Percentiles rank a stretch among this genome's conserved stretches.
phyloP scores from a whole-genome alignment of 768 basidiomycete species.

The Kwoniella shandongensis region DNA sequence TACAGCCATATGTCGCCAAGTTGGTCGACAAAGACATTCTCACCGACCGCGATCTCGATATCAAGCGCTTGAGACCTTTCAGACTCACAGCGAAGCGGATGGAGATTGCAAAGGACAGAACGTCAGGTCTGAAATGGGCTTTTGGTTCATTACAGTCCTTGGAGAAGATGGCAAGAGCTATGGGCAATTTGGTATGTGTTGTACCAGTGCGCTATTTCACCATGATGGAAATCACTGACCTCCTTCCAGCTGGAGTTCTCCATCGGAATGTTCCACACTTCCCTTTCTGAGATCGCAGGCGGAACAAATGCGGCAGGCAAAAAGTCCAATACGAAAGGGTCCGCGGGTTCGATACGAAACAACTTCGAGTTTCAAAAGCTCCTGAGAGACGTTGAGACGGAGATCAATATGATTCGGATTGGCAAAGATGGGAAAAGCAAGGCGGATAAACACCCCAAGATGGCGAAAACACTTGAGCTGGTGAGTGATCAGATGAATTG shows the following conservation, averaged over 20 bases:
- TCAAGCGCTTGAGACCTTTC: conserved; percentile 68
- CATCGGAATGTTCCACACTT: conserved; percentile 71
- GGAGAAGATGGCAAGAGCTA: conserved; percentile 68
- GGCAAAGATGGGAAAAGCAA: conserved; percentile 53
- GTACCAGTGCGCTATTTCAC: not conserved
- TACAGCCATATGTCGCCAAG: conserved; percentile 44
- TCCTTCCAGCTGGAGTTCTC: conserved; percentile 82
- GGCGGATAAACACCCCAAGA: conserved; percentile 74
- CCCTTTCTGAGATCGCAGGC: conserved; percentile 60
- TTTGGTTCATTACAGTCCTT: conserved; percentile 59
- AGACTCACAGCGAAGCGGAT: conserved; percentile 38
- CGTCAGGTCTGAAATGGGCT: conserved; percentile 59
- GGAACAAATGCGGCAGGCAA: conserved; percentile 54
- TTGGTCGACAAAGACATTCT: conserved; percentile 47
- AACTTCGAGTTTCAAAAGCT: conserved; percentile 64
- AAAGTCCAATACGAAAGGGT: conserved; percentile 36
- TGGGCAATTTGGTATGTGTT: conserved; percentile 76
- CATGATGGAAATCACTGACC: not conserved
- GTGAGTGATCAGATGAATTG: conserved; percentile 48
- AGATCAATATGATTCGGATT: conserved; percentile 55
- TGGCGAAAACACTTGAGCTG: conserved; percentile 75
- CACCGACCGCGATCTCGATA: conserved; percentile 55
- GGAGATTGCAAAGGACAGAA: conserved; percentile 45
- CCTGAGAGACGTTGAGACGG: conserved; percentile 67
- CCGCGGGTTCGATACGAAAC: conserved; percentile 39